Conservation (phyloP, 2,329 filamentous ascomycete genomes). For the Furcasterigmium sp. region DNA sequence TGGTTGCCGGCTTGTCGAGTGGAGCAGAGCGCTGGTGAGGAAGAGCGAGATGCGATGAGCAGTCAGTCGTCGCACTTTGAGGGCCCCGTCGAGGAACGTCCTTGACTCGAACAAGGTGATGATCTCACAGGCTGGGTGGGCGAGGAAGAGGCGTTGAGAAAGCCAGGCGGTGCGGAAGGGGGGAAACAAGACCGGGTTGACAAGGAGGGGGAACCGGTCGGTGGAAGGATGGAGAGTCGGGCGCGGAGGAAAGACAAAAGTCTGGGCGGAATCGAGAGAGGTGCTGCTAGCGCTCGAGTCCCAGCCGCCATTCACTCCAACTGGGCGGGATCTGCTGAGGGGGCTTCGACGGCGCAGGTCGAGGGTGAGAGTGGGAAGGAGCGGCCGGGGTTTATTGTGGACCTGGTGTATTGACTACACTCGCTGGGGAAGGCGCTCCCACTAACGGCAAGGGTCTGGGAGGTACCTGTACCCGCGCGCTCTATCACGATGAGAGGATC, state of each 20-base stretch:
- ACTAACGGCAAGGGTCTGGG: not conserved
- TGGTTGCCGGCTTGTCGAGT: not conserved
- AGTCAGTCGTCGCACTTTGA: too few relatives aligned
- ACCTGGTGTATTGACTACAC: not conserved
- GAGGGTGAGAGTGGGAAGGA: not conserved
- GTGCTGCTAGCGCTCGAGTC: not conserved
- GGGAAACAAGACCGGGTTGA: not conserved
- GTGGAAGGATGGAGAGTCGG: not conserved
- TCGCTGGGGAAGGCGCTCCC: not conserved
- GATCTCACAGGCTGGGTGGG: not conserved
- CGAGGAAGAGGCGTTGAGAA: not conserved
- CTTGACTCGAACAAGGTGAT: too few relatives aligned
- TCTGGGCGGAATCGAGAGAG: slow-evolving; percentile 1
- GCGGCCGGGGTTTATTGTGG: not conserved
- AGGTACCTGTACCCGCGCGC: not conserved
- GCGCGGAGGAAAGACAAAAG: not conserved
- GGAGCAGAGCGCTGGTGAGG: too few relatives aligned
- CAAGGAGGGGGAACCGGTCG: not conserved
- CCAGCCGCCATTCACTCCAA: not conserved
- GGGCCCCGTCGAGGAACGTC: too few relatives aligned
- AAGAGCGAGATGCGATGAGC: too few relatives aligned
- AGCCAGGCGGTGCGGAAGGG: not conserved
- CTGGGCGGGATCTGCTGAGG: slow-evolving; percentile 1
- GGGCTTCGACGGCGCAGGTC: not conserved
- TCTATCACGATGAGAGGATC: not conserved